Percentiles rank a stretch among this genome's conserved stretches.
phyloP scores from a whole-genome alignment of 768 basidiomycete genomes.

The Mycena belliarum region DNA sequence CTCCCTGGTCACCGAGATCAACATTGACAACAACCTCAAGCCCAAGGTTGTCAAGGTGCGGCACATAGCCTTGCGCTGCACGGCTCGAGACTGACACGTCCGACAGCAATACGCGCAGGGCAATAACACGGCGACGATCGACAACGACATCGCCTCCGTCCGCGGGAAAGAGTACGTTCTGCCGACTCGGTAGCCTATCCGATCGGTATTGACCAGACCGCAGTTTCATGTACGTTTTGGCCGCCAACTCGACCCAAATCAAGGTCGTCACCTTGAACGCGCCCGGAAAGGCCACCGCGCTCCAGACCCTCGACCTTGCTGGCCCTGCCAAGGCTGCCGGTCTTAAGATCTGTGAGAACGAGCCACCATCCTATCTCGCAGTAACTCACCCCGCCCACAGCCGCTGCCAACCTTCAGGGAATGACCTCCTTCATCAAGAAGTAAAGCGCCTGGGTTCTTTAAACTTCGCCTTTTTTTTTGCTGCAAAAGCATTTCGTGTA shows the following conservation, averaged over 20 bases:
- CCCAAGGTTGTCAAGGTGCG: constrained; percentile 45
- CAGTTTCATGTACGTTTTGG: constrained; percentile 33
- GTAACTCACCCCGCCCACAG: too few relatives aligned
- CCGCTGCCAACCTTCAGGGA: constrained; percentile 20
- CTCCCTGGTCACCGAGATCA: constrained; percentile 44
- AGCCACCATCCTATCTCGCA: too few relatives aligned
- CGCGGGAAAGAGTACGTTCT: constrained; percentile 37
- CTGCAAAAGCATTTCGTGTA: neutral
- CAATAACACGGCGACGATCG: constrained; percentile 38
- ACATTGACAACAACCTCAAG: constrained; percentile 45
- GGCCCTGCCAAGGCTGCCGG: constrained; percentile 24
- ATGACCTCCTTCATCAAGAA: constrained; percentile 27
- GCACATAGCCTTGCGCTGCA: neutral
- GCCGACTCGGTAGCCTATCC: neutral
- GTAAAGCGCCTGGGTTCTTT: too few relatives aligned
- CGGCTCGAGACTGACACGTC: neutral
- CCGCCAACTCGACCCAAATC: constrained; percentile 29
- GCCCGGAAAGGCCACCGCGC: constrained; percentile 26
- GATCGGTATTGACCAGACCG: neutral
- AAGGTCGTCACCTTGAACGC: constrained; percentile 30
- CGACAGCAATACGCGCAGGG: constrained; percentile 41
- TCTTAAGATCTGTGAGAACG: constrained; percentile 25
- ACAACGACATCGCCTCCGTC: constrained; percentile 41
- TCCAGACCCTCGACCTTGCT: constrained; percentile 31
- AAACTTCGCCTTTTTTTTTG: constrained; percentile 1